phyloP scores from a whole-genome alignment of 2,329 filamentous ascomycete species.

The Stagonosporopsis vannaccii region DNA sequence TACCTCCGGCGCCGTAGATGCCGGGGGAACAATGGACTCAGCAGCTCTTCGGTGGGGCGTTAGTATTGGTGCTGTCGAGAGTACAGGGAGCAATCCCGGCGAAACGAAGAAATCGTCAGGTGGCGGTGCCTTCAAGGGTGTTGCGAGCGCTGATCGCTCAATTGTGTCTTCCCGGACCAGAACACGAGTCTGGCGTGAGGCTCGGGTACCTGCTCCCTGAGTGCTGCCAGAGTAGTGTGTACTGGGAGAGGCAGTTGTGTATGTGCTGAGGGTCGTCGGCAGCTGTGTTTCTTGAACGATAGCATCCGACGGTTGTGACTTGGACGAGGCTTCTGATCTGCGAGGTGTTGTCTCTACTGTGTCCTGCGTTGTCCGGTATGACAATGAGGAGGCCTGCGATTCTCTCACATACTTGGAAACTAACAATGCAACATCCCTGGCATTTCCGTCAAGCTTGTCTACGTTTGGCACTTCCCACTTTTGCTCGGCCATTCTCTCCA shows the following conservation, averaged over 20 bases:
- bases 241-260: slow-evolving; percentile 15
- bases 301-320: slow-evolving; percentile 14
- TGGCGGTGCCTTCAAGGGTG: slow-evolving; percentile 4
- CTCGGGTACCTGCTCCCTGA: slow-evolving; percentile 29
- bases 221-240: slow-evolving; percentile 31
- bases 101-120: no score
- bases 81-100: background rate
- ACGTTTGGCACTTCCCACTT: slow-evolving; percentile 51
- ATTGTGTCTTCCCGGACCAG: slow-evolving; percentile 33
- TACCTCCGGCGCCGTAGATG: background rate
- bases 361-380: slow-evolving; percentile 34
- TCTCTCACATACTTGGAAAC: slow-evolving; percentile 30
- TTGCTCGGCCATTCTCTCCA: slow-evolving; percentile 70
- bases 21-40: no score
- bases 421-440: slow-evolving; percentile 40
- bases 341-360: slow-evolving; percentile 29
- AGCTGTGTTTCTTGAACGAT: slow-evolving; percentile 31
- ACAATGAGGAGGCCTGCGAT: slow-evolving; percentile 26
- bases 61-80: slow-evolving; percentile 5
- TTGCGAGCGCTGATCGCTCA: slow-evolving; percentile 15
- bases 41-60: background rate
- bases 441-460: slow-evolving; percentile 37
- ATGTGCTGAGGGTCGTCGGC: slow-evolving; percentile 1
- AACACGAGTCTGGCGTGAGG: slow-evolving; percentile 27
- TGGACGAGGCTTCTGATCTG: slow-evolving; percentile 14